Evolutionary conservation across 75 land plant genomes (phyloP).

Genomic region (Sequoiadendron giganteum): DNA sequence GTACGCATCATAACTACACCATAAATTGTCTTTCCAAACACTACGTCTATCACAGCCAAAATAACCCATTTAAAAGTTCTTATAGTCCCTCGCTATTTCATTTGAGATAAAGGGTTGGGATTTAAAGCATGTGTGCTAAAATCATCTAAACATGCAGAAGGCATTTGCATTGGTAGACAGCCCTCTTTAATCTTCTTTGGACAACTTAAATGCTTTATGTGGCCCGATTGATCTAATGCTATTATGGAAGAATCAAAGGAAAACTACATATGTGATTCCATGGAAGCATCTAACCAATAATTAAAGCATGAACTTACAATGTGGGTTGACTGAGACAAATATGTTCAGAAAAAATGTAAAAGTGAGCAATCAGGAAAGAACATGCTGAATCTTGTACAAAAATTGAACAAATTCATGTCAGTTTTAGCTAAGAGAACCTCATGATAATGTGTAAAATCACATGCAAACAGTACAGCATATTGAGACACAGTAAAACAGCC

Average conservation of each 20-base stretch:
- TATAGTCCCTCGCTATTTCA: no score
- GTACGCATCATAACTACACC: no score
- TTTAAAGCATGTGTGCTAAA: no score
- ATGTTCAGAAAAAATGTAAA: background rate
- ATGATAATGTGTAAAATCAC: background rate
- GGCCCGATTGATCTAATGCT: background rate
- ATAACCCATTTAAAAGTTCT: no score
- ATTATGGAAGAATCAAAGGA: background rate
- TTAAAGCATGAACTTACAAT: background rate
- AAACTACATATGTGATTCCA: background rate
- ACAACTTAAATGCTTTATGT: no score
- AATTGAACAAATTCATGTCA: background rate
- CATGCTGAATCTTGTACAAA: background rate
- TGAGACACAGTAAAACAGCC: background rate
- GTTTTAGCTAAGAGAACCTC: background rate
- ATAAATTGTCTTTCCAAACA: no score
- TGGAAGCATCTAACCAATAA: background rate
- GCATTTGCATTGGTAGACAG: no score
- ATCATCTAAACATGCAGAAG: no score
- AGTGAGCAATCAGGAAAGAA: background rate
- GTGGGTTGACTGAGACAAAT: background rate
- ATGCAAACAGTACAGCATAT: background rate
- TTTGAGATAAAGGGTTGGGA: no score
- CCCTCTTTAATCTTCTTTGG: no score
- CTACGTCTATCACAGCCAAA: no score